phyloP scores from a whole-genome alignment of 2,329 filamentous ascomycete species.

The Pezicula rhizophila region DNA sequence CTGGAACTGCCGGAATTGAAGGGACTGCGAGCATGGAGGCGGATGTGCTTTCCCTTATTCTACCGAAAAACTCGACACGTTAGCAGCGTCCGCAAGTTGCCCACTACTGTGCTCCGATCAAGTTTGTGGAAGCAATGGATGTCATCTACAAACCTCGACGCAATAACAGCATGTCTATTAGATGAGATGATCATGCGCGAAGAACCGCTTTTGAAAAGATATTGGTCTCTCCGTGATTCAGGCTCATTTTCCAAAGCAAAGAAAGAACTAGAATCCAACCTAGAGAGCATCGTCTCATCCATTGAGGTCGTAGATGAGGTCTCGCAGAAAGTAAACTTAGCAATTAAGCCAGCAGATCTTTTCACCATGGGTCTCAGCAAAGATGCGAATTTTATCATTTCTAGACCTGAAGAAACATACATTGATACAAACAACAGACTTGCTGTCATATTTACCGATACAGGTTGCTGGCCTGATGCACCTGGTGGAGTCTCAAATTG shows the following conservation, averaged over 20 bases:
- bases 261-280: constrained; percentile 33
- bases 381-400: constrained; percentile 35
- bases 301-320: constrained; percentile 34
- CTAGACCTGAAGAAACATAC: constrained; percentile 34
- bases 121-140: constrained; percentile 46
- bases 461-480: constrained; percentile 43
- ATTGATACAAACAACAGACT: constrained; percentile 41
- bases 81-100: constrained; percentile 29
- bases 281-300: constrained; percentile 31
- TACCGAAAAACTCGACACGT: neutral
- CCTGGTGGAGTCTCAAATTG: constrained; percentile 50
- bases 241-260: constrained; percentile 37
- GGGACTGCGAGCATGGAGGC: neutral
- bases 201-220: constrained; percentile 32
- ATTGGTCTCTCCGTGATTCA: constrained; percentile 31
- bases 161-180: constrained; percentile 41
- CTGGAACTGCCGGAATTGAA: neutral
- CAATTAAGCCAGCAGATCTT: constrained; percentile 34
- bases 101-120: constrained; percentile 42
- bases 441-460: constrained; percentile 45
- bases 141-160: constrained; percentile 38
- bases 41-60: neutral
- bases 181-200: constrained; percentile 34
- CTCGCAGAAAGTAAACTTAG: constrained; percentile 31
- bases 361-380: constrained; percentile 37